A percentile compares a stretch with the other conserved stretches of the same genome.
Evolutionary conservation across 768 basidiomycete species (phyloP).

Genomic region (Mrakia frigida): DNA sequence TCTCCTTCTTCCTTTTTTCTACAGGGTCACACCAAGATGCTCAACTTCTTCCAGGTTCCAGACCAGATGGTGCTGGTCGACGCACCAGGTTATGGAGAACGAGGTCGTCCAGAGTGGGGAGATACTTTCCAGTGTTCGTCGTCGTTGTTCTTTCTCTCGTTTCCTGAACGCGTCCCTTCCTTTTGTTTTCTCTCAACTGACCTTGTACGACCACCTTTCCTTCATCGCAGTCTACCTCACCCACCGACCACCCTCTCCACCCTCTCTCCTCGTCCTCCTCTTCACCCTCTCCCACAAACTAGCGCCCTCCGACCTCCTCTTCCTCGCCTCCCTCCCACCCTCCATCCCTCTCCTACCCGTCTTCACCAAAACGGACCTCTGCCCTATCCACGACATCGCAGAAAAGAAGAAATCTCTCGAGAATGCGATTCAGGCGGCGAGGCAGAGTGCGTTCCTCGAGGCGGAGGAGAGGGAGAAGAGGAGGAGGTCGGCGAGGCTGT

Average conservation of each 20-base stretch:
- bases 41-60: constrained; percentile 32
- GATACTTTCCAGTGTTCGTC: constrained; percentile 52
- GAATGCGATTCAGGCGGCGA: not conserved
- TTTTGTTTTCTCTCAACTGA: not conserved
- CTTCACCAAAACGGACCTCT: constrained; percentile 28
- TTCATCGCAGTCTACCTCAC: constrained; percentile 21
- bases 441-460: constrained; percentile 15
- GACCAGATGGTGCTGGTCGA: constrained; percentile 54
- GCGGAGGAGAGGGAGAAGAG: constrained; percentile 1
- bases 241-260: constrained; percentile 22
- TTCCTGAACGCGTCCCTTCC: not conserved
- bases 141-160: not conserved
- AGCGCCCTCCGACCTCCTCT: constrained; percentile 18
- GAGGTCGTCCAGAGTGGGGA: constrained; percentile 73
- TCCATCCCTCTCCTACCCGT: constrained; percentile 27
- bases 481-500: not conserved
- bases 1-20: constrained; percentile 16
- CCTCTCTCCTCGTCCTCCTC: constrained; percentile 26
- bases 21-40: constrained; percentile 33
- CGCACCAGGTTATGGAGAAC: constrained; percentile 70
- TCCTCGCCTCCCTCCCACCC: constrained; percentile 29
- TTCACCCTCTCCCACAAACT: constrained; percentile 20
- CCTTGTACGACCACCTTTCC: no score
- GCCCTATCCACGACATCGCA: not conserved
- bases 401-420: not conserved